These are phyloP conservation scores for Phytophthora fragariae DNA, from an alignment of 352 stramenopile genomes.

Conservation along the genomic window DNA sequence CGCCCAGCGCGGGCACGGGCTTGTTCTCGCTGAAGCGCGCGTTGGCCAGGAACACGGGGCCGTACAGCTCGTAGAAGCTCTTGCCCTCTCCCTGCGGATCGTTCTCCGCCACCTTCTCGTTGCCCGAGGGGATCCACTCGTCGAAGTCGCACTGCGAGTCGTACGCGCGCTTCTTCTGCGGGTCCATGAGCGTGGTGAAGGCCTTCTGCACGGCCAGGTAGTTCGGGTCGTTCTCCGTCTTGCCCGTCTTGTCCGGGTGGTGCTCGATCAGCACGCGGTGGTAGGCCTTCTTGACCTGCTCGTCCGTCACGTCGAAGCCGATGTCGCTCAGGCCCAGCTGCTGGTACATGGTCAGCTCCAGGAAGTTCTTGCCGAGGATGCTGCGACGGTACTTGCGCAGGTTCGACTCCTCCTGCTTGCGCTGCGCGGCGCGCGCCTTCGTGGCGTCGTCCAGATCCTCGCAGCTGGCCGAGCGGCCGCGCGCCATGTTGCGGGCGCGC, in stretches of 20 bases:
- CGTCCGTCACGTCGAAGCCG: constrained; percentile 83
- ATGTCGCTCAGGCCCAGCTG: constrained; percentile 79
- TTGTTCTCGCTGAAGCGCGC: constrained; percentile 86
- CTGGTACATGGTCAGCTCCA: constrained; percentile 89
- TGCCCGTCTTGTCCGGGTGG: constrained; percentile 89
- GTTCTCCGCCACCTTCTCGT: constrained; percentile 84
- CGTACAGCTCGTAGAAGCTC: constrained; percentile 89
- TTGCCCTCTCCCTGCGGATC: constrained; percentile 68
- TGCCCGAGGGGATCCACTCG: constrained; percentile 78
- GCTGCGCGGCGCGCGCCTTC: constrained; percentile 61
- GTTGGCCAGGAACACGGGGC: constrained; percentile 79
- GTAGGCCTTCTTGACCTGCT: constrained; percentile 91
- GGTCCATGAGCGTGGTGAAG: constrained; percentile 83
- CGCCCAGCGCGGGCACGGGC: constrained; percentile 75
- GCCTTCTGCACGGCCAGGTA: constrained; percentile 89
- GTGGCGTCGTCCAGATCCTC: constrained; percentile 78
- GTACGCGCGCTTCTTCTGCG: constrained; percentile 85
- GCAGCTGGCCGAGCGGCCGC: constrained; percentile 78
- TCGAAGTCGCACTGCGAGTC: constrained; percentile 91
- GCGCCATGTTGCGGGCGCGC: constrained; percentile 77
- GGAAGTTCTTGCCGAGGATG: constrained; percentile 83
- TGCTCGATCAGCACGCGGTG: constrained; percentile 90
- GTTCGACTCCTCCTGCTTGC: constrained; percentile 73
- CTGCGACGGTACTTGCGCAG: constrained; percentile 86
- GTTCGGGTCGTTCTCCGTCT: constrained; percentile 91